Base-by-base conservation (phyloP, 2,329 filamentous ascomycete species). In the Neofusicoccum kwambonambiense region DNA sequence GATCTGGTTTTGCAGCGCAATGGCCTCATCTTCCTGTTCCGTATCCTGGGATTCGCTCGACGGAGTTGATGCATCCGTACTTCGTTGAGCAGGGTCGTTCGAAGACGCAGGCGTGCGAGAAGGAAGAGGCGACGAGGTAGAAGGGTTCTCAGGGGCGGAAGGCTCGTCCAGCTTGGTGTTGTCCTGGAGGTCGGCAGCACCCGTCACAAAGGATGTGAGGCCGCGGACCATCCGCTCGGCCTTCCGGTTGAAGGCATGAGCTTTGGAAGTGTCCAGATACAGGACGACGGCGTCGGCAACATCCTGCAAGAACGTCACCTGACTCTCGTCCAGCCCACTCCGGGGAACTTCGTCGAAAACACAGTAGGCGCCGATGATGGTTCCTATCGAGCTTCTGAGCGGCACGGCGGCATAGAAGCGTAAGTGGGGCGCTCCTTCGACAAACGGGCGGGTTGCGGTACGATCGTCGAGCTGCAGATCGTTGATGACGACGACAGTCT, bases 191-290 rank as follows among this genome's bases (percentile, higher is more conserved):
- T 58, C 54, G 37, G 39, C 7, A 11, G 41, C 54, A 8, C 57
- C 57, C 4, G 44, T 50, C 15, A 56, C 41, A 50, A 77, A 77
- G 0, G 72, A 73, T 3, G 74, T 67, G 0, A 77, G 70, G 0
- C 73, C 74, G 11, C 74, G 70, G 3, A 70, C 73, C 60, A 77
- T 69, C 17, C 69, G 68, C 52, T 77, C 74, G 4, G 73, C 72
- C 8, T 71, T 69, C 11, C 58, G 66, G 50, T 70, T 70, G 39
- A 71, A 15, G 19, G 50, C 42, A 9, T 49, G 34, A 17, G 47
- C 60, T 6, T 35, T 9, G 2, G 35, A 62, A 57, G 12, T 74
- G 72, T 15, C 62, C 72, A 64, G 72, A 62, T 1, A 72, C 0
- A 69, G 68, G 34, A 70, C 63, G 11, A 73, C 62, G 6, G 73